phyloP scores from a whole-genome alignment of 1,284 basidiomycete genomes.

The Melampsora americana region DNA sequence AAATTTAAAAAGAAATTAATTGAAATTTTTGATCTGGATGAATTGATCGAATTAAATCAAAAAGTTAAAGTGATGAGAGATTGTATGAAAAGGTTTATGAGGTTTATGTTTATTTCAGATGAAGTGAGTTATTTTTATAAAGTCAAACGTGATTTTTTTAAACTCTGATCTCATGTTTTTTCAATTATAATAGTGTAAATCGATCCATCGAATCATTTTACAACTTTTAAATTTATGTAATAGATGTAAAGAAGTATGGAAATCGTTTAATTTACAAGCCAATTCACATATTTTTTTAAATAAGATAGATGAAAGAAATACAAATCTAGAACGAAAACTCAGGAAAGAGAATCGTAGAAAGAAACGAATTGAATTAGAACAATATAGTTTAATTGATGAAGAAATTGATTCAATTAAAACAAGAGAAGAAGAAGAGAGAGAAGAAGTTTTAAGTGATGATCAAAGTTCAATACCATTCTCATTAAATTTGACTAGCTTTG shows the following conservation, averaged over 20 bases:
- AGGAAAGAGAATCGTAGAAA: conserved; percentile 6
- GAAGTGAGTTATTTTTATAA: conserved; percentile 11
- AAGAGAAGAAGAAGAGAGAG: neutral
- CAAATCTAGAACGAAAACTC: neutral
- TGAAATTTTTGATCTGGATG: neutral
- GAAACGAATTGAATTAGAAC: conserved; percentile 19
- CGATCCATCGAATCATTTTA: conserved; percentile 14
- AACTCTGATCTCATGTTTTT: too few species aligned
- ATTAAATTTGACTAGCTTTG: neutral
- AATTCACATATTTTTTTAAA: neutral
- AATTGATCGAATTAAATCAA: conserved; percentile 12
- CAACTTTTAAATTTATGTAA: conserved; percentile 25
- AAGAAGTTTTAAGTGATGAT: neutral
- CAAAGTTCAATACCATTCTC: neutral
- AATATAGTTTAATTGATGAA: conserved; percentile 28
- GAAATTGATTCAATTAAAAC: neutral
- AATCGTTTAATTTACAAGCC: conserved; percentile 8
- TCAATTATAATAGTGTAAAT: conserved; percentile 18
- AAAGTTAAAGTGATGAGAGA: neutral
- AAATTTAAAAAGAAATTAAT: conserved; percentile 13
- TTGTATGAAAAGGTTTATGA: conserved; percentile 4
- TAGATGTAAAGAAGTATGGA: conserved; percentile 9
- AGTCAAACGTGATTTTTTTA: too few species aligned
- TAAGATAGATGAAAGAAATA: neutral
- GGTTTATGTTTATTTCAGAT: conserved; percentile 18